These are phyloP conservation scores for Glycine soja DNA, from an alignment of 306 rosid genomes.

Conservation along the genomic window DNA sequence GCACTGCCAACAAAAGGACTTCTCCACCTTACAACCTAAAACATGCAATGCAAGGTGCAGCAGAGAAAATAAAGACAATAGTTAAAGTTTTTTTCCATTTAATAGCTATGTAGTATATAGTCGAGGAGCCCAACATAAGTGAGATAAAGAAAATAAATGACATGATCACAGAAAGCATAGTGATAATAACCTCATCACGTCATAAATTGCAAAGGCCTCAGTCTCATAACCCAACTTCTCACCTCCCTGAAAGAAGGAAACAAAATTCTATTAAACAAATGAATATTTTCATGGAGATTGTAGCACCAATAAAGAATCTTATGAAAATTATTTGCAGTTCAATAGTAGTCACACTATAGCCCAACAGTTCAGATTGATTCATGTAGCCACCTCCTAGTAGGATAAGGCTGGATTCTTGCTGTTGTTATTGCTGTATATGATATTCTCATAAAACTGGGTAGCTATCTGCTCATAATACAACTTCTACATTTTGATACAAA, in stretches of 20 bases:
- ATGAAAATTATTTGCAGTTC: conserved; percentile 17
- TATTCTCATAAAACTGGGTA: conserved; percentile 10
- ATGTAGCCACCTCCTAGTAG: background rate
- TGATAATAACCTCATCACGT: conserved; percentile 83
- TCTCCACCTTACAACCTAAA: conserved; percentile 18
- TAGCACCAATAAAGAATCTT: conserved; percentile 11
- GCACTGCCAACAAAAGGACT: background rate
- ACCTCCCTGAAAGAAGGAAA: conserved; percentile 80
- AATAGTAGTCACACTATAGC: conserved; percentile 15
- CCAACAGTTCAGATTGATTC: conserved; percentile 20
- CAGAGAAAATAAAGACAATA: conserved; percentile 25
- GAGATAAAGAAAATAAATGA: conserved; percentile 22
- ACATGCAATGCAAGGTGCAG: conserved; percentile 3
- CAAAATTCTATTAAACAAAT: conserved; percentile 36
- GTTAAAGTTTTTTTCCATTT: background rate
- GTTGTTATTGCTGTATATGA: conserved; percentile 12
- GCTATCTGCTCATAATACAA: background rate
- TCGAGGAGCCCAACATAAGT: conserved; percentile 13
- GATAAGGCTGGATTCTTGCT: background rate
- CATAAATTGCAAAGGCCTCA: conserved; percentile 92
- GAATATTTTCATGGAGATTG: conserved; percentile 38
- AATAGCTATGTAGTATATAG: conserved; percentile 3
- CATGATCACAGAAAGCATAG: conserved; percentile 36
- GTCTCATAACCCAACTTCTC: conserved; percentile 97
- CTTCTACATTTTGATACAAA: background rate